phyloP scores from a whole-genome alignment of 2,329 filamentous ascomycete species.

The Neophaeococcomyces aloes region DNA sequence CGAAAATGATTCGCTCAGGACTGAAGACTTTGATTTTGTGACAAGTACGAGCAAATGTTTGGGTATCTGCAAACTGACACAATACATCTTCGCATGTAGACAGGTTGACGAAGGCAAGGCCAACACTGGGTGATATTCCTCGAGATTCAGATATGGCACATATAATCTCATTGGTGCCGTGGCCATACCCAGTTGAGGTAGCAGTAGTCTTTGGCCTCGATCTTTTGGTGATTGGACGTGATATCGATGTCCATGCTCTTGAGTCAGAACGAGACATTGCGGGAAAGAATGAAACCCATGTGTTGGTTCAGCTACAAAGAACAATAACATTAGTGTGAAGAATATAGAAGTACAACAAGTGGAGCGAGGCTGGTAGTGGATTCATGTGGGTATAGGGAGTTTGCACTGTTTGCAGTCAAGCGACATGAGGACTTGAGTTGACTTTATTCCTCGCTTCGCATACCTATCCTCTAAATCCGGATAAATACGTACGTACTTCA shows the following conservation, averaged over 20 bases:
- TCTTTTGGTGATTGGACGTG: conserved; percentile 9
- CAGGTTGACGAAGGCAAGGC: conserved; percentile 77
- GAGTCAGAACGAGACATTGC: conserved; percentile 1
- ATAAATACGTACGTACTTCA: no score
- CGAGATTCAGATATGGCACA: conserved; percentile 82
- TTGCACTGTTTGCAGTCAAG: no score
- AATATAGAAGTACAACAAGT: no score
- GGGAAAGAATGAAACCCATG: no score
- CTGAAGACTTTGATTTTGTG: conserved; percentile 76
- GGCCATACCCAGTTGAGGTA: conserved; percentile 47
- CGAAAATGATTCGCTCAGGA: conserved; percentile 69
- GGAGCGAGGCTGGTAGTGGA: no score
- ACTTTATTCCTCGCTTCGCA: no score
- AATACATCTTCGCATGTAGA: conserved; percentile 74
- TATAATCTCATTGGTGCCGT: conserved; percentile 60
- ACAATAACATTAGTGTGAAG: no score
- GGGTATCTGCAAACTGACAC: conserved; percentile 85
- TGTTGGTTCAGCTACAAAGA: no score
- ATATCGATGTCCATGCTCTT: conserved; percentile 4
- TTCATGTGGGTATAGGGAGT: no score
- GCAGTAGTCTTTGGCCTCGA: conserved; percentile 42
- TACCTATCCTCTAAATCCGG: no score
- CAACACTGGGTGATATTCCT: conserved; percentile 74
- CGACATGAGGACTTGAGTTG: no score
- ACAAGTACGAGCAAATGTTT: conserved; percentile 79